Evolutionary conservation across 495 filamentous ascomycete genomes (phyloP), one percentile per base, ranked within the genome.

Genomic region (Daldinia concentrica): DNA sequence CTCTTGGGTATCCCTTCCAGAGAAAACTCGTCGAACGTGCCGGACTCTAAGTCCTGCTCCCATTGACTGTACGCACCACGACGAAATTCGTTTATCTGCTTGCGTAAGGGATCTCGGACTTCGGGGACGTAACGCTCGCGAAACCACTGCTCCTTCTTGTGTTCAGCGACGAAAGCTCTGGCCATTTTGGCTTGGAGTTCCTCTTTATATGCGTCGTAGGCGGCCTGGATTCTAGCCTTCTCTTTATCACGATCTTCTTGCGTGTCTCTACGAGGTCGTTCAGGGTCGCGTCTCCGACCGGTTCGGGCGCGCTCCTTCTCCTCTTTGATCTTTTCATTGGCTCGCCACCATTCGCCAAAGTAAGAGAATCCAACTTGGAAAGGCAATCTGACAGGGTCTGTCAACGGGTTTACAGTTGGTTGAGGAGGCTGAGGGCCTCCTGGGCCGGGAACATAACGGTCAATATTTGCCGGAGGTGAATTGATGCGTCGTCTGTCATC

Each of bases 81-180:
- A 6, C 95, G 89, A 74, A 92, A 94, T 12, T 91, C 90, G 75
- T 88, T 89, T 34, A 97, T 82, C 54, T 90, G 87, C 52, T 80
- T 78, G 43, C 90, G 90, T 55, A 97, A 85, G 1, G 82, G 79
- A 68, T 93, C 91, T 34, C 90, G 83, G 59, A 92, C 86, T 60
- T 95, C 93, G 4, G 93, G 86, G 62, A 95, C 86, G 73, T 99
- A 99, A 57, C 93, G 90, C 80, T 99, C 95, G 68, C 90, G 93
- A 81, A 99, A 99, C 95, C 95, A 99, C 74, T 98, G 95, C 71
- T 98, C 95, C 14, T 86, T 86, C 74, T 95, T 96, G 78, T 98
- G 95, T 55, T 92, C 89, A 30, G 90, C 88, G 22, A 99, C 95
- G 74, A 99, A 98, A 2, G 85, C 83, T 66, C 91, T 87, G 0